Evolutionary conservation across 2,329 filamentous ascomycete species (phyloP).

Genomic region (Cladosporium sp.): DNA sequence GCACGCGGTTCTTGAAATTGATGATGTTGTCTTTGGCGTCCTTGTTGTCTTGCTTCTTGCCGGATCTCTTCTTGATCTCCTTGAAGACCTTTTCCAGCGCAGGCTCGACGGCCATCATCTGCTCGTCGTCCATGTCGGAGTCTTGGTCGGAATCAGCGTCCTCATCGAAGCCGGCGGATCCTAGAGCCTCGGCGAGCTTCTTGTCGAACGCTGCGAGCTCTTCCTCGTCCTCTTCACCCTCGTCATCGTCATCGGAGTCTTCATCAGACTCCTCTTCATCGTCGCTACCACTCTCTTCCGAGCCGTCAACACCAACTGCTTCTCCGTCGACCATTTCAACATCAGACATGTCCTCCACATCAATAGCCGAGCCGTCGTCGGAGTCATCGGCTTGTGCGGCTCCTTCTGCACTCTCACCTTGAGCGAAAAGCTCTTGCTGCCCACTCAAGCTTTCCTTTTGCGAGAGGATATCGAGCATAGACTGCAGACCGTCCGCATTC

Average conservation of each 20-base stretch:
- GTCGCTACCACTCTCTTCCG: constrained; percentile 21
- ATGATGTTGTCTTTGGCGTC: constrained; percentile 84
- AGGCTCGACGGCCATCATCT: constrained; percentile 85
- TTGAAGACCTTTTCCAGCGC: constrained; percentile 83
- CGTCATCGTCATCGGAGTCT: constrained; percentile 43
- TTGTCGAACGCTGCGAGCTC: constrained; percentile 63
- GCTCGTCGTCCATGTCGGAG: constrained; percentile 87
- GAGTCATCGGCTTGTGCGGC: constrained; percentile 18
- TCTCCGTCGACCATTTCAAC: constrained; percentile 32
- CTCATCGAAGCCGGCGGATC: constrained; percentile 59
- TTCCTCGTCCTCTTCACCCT: constrained; percentile 42
- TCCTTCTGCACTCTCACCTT: constrained; percentile 26
- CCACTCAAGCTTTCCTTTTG: constrained; percentile 78
- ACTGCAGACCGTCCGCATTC: constrained; percentile 65
- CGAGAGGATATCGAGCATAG: constrained; percentile 63
- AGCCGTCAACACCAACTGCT: constrained; percentile 18
- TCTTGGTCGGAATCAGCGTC: constrained; percentile 52
- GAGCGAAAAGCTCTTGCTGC: constrained; percentile 79
- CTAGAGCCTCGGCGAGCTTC: constrained; percentile 71
- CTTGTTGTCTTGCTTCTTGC: constrained; percentile 77
- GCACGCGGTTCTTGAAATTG: constrained; percentile 90
- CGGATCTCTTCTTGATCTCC: constrained; percentile 59
- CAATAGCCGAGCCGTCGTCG: constrained; percentile 35
- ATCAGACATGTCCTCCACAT: constrained; percentile 33
- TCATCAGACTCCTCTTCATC: constrained; percentile 34